These are phyloP conservation scores for Paecilomyces formosus DNA, from an alignment of 2,329 filamentous ascomycete genomes.

Conservation along the genomic window DNA sequence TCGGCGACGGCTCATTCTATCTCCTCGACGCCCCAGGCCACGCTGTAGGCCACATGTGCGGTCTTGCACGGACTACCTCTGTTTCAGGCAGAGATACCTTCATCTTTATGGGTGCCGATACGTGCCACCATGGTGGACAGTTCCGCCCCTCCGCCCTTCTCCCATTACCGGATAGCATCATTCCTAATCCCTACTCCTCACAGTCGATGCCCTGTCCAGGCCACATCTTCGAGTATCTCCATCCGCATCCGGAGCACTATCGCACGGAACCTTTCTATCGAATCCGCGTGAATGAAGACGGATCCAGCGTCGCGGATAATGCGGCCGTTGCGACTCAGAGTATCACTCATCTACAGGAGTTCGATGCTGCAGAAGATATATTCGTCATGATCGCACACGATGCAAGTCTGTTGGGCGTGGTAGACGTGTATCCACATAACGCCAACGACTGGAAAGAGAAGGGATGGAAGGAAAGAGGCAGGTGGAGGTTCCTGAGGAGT, in stretches of 20 bases:
- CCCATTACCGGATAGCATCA: slow-evolving; percentile 22
- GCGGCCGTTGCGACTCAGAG: slow-evolving; percentile 13
- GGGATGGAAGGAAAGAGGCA: slow-evolving; percentile 21
- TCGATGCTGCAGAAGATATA: slow-evolving; percentile 25
- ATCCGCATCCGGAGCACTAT: neutral
- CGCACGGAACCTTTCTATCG: neutral
- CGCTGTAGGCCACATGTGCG: slow-evolving; percentile 8
- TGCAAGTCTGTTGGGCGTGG: slow-evolving; percentile 18
- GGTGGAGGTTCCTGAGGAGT: slow-evolving; percentile 28
- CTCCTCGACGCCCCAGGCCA: slow-evolving; percentile 33
- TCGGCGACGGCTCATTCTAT: slow-evolving; percentile 49
- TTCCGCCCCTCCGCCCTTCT: slow-evolving; percentile 28
- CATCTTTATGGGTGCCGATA: slow-evolving; percentile 8
- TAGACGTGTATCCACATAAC: slow-evolving; percentile 26
- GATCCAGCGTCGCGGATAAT: neutral
- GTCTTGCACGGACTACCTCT: slow-evolving; percentile 6
- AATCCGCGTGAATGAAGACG: neutral
- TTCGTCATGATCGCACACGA: slow-evolving; percentile 31
- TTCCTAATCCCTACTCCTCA: neutral
- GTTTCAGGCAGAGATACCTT: slow-evolving; percentile 5
- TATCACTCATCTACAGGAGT: slow-evolving; percentile 23
- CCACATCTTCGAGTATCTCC: neutral
- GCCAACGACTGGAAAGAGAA: slow-evolving; percentile 27
- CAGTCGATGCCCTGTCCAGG: neutral
- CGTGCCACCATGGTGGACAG: slow-evolving; percentile 33